Conservation (phyloP, 495 filamentous ascomycete species). For the Hyaloscypha variabilis region DNA sequence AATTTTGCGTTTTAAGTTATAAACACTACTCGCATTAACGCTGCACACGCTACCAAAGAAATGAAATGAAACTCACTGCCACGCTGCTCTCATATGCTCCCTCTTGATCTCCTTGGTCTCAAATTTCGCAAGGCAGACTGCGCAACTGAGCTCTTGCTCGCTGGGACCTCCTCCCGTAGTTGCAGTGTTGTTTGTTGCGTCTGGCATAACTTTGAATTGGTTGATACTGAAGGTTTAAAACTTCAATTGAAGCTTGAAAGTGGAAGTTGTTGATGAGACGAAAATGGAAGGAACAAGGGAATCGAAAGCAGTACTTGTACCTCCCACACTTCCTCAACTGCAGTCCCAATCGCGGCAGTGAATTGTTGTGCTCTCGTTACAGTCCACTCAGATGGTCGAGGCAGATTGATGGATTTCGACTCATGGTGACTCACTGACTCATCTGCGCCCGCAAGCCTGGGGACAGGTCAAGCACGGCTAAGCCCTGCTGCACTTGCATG, state of each 20-base stretch:
- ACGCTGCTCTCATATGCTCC: constrained; percentile 21
- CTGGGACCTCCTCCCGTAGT: background rate
- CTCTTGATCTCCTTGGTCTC: constrained; percentile 17
- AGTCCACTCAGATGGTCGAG: background rate
- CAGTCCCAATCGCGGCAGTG: background rate
- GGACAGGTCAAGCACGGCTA: background rate
- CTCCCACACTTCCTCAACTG: background rate
- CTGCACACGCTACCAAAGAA: background rate
- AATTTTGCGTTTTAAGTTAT: constrained; percentile 32
- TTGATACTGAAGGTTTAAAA: background rate
- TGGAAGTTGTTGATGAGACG: background rate
- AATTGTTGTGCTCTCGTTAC: background rate
- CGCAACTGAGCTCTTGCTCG: constrained; percentile 13
- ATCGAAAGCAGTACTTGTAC: background rate
- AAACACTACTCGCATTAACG: constrained; percentile 26
- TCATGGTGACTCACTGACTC: constrained; percentile 1
- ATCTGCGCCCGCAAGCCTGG: background rate
- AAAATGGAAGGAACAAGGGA: background rate
- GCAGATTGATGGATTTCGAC: constrained; percentile 10
- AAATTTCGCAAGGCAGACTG: constrained; percentile 21
- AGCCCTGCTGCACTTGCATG: background rate
- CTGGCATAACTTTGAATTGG: background rate
- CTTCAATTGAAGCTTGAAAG: background rate
- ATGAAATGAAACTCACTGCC: constrained; percentile 19
- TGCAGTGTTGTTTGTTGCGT: constrained; percentile 2